phyloP scores from a whole-genome alignment of 2,329 filamentous ascomycete species.

The Trematosphaeria pertusa region DNA sequence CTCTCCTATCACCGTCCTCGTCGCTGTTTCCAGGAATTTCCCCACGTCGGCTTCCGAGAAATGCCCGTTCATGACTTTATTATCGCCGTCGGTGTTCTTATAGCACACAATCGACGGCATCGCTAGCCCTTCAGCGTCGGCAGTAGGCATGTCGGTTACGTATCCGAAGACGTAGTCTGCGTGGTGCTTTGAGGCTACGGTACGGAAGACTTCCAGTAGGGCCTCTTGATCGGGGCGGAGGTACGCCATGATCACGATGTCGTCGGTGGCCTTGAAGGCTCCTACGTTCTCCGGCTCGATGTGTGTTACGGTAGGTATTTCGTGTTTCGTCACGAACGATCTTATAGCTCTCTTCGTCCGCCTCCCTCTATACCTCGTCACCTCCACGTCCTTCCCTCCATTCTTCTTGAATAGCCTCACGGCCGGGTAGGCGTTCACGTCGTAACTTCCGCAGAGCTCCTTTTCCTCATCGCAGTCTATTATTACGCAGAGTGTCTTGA shows the following conservation, averaged over 20 bases:
- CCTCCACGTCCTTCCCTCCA: conserved; percentile 3
- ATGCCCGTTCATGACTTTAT: conserved; percentile 20
- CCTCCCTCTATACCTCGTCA: conserved; percentile 24
- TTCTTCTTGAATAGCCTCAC: conserved; percentile 21
- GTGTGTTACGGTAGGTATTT: conserved; percentile 15
- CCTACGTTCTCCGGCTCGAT: conserved; percentile 7
- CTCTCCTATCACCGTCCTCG: conserved; percentile 6
- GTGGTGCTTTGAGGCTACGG: conserved; percentile 16
- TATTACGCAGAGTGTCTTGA: conserved; percentile 17
- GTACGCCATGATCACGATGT: conserved; percentile 26
- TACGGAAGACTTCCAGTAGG: conserved; percentile 9
- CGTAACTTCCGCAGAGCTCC: conserved; percentile 25
- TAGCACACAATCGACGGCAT: conserved; percentile 27
- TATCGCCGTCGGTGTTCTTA: conserved; percentile 27
- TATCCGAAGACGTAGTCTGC: conserved; percentile 26
- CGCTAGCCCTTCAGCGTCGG: conserved; percentile 17
- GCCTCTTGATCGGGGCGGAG: conserved; percentile 11
- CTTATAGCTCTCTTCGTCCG: conserved; percentile 17
- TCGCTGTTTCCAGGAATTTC: conserved; percentile 4
- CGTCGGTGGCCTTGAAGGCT: conserved; percentile 20
- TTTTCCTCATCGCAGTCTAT: conserved; percentile 27
- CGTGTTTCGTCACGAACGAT: conserved; percentile 21
- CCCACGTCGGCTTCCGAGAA: conserved; percentile 12
- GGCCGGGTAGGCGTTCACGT: conserved; percentile 31
- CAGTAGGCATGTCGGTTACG: conserved; percentile 11